Conservation (phyloP, 78 protist species). For the Creolimax fragrantissima region DNA sequence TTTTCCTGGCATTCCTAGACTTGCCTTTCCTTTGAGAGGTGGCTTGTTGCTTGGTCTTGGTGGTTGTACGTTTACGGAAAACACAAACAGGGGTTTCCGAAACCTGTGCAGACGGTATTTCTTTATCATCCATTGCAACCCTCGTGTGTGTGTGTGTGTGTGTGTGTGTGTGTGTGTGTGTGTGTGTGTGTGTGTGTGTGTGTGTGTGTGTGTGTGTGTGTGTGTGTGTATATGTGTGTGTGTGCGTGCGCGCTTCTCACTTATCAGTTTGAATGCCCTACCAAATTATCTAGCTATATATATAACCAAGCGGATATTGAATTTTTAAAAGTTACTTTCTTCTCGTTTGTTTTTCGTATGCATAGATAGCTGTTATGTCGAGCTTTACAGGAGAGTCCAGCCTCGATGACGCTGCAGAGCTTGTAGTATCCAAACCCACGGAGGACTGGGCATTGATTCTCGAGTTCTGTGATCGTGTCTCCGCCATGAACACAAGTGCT, state of each 20-base stretch:
- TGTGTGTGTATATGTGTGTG: neutral
- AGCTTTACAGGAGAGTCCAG: neutral
- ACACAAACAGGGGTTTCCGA: neutral
- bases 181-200: conserved; percentile 11
- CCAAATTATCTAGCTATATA: neutral
- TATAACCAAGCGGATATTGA: neutral
- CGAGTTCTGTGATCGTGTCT: neutral
- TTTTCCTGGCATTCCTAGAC: neutral
- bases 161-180: conserved; percentile 16
- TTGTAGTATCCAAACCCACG: neutral
- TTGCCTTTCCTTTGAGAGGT: no score
- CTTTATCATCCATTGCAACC: no score
- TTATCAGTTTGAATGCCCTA: neutral
- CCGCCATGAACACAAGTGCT: neutral
- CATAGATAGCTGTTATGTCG: neutral
- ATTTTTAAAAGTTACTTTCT: neutral
- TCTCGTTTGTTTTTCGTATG: neutral
- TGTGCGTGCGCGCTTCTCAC: neutral
- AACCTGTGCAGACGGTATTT: no score
- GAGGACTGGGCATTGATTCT: neutral
- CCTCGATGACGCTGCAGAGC: neutral
- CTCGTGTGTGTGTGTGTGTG: neutral
- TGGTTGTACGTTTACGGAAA: neutral
- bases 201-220: neutral
- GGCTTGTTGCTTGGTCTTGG: neutral